Evolutionary conservation across 73 alveolate species (phyloP).

Genomic region (Paramecium tetraurelia): DNA sequence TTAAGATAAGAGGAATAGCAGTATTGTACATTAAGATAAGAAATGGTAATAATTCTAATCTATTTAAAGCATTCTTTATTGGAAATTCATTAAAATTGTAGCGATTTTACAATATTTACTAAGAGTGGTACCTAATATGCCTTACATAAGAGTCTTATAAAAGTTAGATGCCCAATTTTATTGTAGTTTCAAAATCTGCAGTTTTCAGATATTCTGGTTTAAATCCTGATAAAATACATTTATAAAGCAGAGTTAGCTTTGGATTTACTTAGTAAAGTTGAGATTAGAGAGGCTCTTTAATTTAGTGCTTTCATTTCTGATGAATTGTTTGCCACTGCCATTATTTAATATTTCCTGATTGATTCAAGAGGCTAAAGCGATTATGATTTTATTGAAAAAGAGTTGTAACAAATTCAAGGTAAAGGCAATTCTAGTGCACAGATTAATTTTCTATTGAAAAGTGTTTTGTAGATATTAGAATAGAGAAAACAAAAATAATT

Average conservation of each 20-base stretch:
- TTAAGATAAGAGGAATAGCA: not conserved
- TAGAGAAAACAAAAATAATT: not conserved
- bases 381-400: not conserved
- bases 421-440: not conserved
- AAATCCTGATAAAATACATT: not conserved
- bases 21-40: constrained; percentile 50
- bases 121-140: not conserved
- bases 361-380: not conserved
- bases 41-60: not conserved
- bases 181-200: not conserved
- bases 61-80: not conserved
- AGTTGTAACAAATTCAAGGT: not conserved
- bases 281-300: not conserved
- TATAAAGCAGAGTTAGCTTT: not conserved
- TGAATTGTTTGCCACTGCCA: not conserved
- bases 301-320: not conserved
- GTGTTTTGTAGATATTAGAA: not conserved
- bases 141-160: not conserved
- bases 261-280: not conserved
- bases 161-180: constrained; percentile 16
- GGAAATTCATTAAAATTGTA: not conserved
- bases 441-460: not conserved
- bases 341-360: not conserved
- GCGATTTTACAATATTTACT: not conserved
- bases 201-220: not conserved